A percentile compares a stretch with the other conserved stretches of the same genome.
These are phyloP conservation scores for Geranium brycei DNA, from an alignment of 345 rosid genomes.

Conservation along the genomic window DNA sequence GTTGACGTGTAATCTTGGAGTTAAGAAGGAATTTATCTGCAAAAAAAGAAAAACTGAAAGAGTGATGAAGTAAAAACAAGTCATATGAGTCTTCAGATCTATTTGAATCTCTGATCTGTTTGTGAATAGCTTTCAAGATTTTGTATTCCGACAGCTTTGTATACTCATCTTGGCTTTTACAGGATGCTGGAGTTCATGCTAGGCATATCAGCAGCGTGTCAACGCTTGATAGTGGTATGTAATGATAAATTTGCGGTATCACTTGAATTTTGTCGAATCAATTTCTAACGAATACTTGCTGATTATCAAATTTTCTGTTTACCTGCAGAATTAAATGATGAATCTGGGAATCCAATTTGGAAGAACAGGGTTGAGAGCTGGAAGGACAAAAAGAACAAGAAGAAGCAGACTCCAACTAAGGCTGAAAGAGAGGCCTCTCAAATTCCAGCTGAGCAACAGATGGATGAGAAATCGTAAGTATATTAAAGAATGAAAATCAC, in stretches of 20 bases:
- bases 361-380: slow-evolving; percentile 94
- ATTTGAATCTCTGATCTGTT: too few relatives aligned
- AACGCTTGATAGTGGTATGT: slow-evolving; percentile 81
- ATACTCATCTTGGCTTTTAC: slow-evolving; percentile 15
- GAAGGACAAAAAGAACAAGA: slow-evolving; percentile 90
- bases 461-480: slow-evolving; percentile 68
- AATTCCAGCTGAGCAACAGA: slow-evolving; percentile 72
- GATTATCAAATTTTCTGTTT: slow-evolving; percentile 6
- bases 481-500: neutral
- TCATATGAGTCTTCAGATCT: too few relatives aligned
- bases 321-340: slow-evolving; percentile 62
- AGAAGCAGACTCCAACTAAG: slow-evolving; percentile 50
- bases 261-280: neutral
- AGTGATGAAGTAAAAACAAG: too few relatives aligned
- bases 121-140: neutral
- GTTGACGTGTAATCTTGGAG: too few relatives aligned
- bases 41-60: too few relatives aligned
- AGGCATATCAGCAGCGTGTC: slow-evolving; percentile 86
- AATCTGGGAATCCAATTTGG: slow-evolving; percentile 87
- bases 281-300: slow-evolving; percentile 1
- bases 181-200: slow-evolving; percentile 84
- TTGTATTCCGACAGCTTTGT: slow-evolving; percentile 4
- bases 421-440: slow-evolving; percentile 37
- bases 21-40: too few relatives aligned
- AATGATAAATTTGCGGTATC: slow-evolving; percentile 1